Evolutionary conservation across 257 asterid species (phyloP).

Genomic region (Lycium ferocissimum): DNA sequence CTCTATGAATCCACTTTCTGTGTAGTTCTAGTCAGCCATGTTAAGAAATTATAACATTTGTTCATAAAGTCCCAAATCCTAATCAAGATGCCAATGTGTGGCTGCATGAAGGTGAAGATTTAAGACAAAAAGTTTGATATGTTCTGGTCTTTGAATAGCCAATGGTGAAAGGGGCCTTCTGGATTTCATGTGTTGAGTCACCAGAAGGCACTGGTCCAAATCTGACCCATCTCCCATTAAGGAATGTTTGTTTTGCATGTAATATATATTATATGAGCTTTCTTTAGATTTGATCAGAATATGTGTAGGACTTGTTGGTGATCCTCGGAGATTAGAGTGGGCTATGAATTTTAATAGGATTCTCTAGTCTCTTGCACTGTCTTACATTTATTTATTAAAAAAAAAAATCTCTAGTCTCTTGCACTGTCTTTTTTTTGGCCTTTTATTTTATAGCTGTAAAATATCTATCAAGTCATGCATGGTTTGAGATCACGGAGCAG

Average conservation of each 20-base stretch:
- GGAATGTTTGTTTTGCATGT: background rate
- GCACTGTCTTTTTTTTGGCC: background rate
- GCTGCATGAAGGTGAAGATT: constrained; percentile 16
- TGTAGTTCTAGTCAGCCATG: background rate
- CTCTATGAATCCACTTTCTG: background rate
- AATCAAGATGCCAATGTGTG: constrained; percentile 16
- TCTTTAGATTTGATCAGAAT: background rate
- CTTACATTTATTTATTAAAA: background rate
- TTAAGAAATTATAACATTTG: background rate
- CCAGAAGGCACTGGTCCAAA: constrained; percentile 20
- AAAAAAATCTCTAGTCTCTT: background rate
- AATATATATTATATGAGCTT: background rate
- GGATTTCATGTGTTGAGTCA: background rate
- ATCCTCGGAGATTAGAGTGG: background rate
- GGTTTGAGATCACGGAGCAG: background rate
- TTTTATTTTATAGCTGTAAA: background rate
- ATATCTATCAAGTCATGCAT: background rate
- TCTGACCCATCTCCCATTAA: background rate
- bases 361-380: background rate
- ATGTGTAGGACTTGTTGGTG: background rate
- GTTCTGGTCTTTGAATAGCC: background rate
- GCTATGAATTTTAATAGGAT: background rate
- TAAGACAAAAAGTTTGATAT: background rate
- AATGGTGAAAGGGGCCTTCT: background rate
- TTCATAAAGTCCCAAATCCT: background rate